Percentiles rank a stretch among this genome's conserved stretches.
phyloP scores from a whole-genome alignment of 805 yeast species.

The Cyberlindnera mississippiensis region DNA sequence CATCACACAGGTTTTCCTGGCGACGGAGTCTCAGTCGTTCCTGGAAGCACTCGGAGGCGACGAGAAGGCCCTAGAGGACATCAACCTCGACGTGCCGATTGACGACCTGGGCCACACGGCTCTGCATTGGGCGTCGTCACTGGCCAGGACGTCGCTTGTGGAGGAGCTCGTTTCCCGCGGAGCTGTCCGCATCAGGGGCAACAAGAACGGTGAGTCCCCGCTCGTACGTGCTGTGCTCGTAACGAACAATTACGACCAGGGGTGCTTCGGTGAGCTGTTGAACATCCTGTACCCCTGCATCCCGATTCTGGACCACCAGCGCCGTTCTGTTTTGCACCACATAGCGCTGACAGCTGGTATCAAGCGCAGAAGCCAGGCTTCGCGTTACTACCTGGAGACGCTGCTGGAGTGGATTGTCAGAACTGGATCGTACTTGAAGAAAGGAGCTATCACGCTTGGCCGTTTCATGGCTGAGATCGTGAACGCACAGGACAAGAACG shows the following conservation, averaged over 20 bases:
- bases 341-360: constrained; percentile 77
- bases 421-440: constrained; percentile 42
- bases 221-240: constrained; percentile 79
- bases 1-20: constrained; percentile 49
- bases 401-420: constrained; percentile 75
- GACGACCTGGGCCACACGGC: constrained; percentile 94
- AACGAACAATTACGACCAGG: constrained; percentile 76
- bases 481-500: constrained; percentile 87
- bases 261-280: constrained; percentile 67
- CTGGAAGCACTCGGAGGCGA: constrained; percentile 29
- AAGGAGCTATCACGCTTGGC: constrained; percentile 46
- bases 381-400: constrained; percentile 68
- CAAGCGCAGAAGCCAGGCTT: constrained; percentile 67
- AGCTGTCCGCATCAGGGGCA: constrained; percentile 69
- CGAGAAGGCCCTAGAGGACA: constrained; percentile 26
- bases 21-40: constrained; percentile 33
- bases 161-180: constrained; percentile 62
- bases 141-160: constrained; percentile 73
- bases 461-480: constrained; percentile 66
- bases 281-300: constrained; percentile 74
- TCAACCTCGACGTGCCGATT: constrained; percentile 77
- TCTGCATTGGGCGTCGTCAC: constrained; percentile 92
- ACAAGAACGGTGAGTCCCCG: constrained; percentile 84
- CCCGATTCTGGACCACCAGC: constrained; percentile 58
- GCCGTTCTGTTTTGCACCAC: constrained; percentile 83